These are phyloP conservation scores for Larix kaempferi DNA, from an alignment of 75 land plant species.

Conservation along the genomic window DNA sequence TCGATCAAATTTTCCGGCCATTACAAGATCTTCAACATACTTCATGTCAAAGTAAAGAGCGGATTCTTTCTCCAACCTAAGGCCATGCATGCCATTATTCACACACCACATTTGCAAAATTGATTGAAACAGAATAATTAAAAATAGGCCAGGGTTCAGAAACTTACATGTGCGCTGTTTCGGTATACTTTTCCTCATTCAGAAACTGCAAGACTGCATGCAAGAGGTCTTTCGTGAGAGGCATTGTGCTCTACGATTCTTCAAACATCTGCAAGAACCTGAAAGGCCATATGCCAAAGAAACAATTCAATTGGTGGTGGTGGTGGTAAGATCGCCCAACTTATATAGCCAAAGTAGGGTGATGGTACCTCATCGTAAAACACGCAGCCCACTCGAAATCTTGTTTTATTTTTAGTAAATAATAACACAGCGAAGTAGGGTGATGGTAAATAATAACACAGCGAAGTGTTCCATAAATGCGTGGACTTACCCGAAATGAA, in stretches of 20 bases:
- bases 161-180: neutral
- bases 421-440: too few species aligned
- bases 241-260: neutral
- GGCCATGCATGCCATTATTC: neutral
- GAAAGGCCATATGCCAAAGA: too few species aligned
- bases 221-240: too few species aligned
- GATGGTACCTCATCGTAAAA: too few species aligned
- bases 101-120: neutral
- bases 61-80: neutral
- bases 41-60: constrained; percentile 11
- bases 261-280: neutral
- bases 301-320: too few species aligned
- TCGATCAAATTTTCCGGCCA: constrained; percentile 4
- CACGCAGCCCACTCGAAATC: too few species aligned
- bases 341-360: too few species aligned
- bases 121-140: neutral
- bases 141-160: neutral
- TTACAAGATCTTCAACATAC: constrained; percentile 10
- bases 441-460: too few species aligned
- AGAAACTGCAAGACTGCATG: neutral
- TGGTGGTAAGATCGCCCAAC: too few species aligned
- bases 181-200: neutral
- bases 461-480: too few species aligned
- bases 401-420: too few species aligned
- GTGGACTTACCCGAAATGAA: too few species aligned